Evolutionary conservation across 139 green algal species (phyloP).

Genomic region (Pseudopediastrum boryanum): DNA sequence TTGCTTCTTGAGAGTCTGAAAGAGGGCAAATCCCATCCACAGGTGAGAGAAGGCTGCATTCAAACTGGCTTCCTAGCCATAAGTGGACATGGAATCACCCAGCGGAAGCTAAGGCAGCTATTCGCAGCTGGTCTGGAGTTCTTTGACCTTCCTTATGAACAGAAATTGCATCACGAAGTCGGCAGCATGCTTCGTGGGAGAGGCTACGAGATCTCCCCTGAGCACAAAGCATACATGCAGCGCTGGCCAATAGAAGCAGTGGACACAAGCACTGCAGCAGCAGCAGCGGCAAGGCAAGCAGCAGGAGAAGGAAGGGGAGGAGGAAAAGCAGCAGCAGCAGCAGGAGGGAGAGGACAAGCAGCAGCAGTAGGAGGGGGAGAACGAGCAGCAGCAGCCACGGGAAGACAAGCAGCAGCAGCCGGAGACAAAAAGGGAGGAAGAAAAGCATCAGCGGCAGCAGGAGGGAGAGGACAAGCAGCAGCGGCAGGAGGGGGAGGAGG

Average conservation of each 20-base stretch:
- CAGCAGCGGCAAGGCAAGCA: no score
- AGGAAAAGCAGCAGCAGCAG: slow-evolving; percentile 1
- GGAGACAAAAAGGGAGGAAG: not conserved
- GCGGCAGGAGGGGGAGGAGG: slow-evolving; percentile 9
- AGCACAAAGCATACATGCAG: slow-evolving; percentile 28
- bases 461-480: not conserved
- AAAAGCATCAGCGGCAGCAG: not conserved
- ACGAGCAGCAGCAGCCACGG: slow-evolving; percentile 20
- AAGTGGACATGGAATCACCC: slow-evolving; percentile 5
- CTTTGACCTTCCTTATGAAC: slow-evolving; percentile 31
- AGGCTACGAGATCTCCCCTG: slow-evolving; percentile 43
- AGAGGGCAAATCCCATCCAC: not conserved
- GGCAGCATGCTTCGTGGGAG: slow-evolving; percentile 31
- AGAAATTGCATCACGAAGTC: slow-evolving; percentile 28
- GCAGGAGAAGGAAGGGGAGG: not conserved
- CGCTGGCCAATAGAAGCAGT: slow-evolving; percentile 2
- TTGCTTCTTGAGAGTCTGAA: no score
- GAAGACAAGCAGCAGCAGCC: no score
- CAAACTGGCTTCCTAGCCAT: slow-evolving; percentile 43
- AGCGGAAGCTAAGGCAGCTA: slow-evolving; percentile 16
- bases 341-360: no score
- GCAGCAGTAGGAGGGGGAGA: not conserved
- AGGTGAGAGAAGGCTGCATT: slow-evolving; percentile 35
- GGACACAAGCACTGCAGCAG: not conserved
- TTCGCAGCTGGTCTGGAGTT: slow-evolving; percentile 21